phyloP scores from a whole-genome alignment of 1,139 yeast species.

The Protomyces lactucae-debilis region DNA sequence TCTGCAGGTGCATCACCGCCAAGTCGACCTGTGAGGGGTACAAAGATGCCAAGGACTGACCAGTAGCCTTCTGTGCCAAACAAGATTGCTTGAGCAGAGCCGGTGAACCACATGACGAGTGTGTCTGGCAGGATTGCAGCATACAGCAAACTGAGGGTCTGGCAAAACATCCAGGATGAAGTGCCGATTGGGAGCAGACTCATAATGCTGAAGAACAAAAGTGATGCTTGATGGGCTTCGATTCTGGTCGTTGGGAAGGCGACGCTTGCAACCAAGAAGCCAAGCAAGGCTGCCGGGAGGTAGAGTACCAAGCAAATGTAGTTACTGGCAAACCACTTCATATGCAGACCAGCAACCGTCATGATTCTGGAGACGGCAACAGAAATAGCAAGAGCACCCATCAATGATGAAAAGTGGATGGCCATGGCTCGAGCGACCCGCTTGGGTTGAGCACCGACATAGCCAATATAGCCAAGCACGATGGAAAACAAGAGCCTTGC shows the following conservation, averaged over 20 bases:
- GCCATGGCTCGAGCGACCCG: neutral
- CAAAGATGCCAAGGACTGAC: constrained; percentile 26
- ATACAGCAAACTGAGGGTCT: constrained; percentile 3
- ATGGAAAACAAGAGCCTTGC: constrained; percentile 11
- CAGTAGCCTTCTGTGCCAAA: constrained; percentile 21
- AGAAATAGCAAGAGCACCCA: constrained; percentile 7
- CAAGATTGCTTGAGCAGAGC: constrained; percentile 19
- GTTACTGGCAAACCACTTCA: constrained; percentile 16
- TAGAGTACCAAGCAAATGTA: constrained; percentile 10
- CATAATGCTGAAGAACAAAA: constrained; percentile 4
- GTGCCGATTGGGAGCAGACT: constrained; percentile 10
- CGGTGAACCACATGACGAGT: neutral
- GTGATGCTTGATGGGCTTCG: constrained; percentile 4
- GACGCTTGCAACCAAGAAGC: constrained; percentile 1
- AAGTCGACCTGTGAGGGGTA: constrained; percentile 28
- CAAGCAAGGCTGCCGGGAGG: constrained; percentile 10
- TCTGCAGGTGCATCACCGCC: constrained; percentile 27
- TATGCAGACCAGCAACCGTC: neutral
- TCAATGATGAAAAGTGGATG: constrained; percentile 4
- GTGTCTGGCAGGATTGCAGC: constrained; percentile 12
- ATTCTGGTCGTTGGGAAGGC: neutral
- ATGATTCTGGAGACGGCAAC: constrained; percentile 5
- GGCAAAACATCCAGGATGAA: constrained; percentile 17
- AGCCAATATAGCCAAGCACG: constrained; percentile 20
- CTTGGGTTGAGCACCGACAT: constrained; percentile 4